Evolutionary conservation across 1,284 basidiomycete species (phyloP), one percentile per base, ranked within the genome.

Genomic region (Chiua sp.): DNA sequence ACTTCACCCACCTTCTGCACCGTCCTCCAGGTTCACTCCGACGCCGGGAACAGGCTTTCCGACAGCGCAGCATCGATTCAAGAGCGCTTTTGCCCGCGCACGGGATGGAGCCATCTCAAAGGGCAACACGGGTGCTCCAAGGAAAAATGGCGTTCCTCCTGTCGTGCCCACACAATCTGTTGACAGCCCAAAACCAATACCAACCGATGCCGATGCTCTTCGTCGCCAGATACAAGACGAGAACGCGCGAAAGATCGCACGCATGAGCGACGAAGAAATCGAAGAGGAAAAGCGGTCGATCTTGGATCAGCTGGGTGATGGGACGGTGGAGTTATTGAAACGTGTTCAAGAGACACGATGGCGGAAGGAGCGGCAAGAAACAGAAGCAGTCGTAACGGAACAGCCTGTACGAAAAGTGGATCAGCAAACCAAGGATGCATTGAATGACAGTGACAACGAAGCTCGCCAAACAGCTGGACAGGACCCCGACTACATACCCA

Each of bases 51-150:
- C 75, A 47, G 84, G 87, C 3, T 90, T 90, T 71, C 88, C 88
- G 35, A 63, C 72, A 0, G 87, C 82, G 7, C 82, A 87, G 61
- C 87, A 89, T 68, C 79, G 88, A 53, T 87, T 82, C 59, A 74
- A 68, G 28, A 90, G 88, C 63, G 84, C 84, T 28, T 89, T 90
- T 74, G 76, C 82, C 7, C 81, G 82, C 12, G 78, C 73, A 47
- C 77, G 78, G 69, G 77, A 83, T 56, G 78, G 68, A 44, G 63
- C 61, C 26, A 46, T 56, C 56, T 30, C 3, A 58, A 81, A 73
- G 55, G 62, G 54, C 37, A 60, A 59, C 16, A 28, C 54, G 10
- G 23, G 55, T 2, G 37, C 20, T 18, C 48, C 55, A 13, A 70
- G 66, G 55, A 59, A 59, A 20, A 63, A 55, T n/a, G 69, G 71